Conservation (phyloP, 495 filamentous ascomycete genomes). For the Penicillium pancosmium region DNA sequence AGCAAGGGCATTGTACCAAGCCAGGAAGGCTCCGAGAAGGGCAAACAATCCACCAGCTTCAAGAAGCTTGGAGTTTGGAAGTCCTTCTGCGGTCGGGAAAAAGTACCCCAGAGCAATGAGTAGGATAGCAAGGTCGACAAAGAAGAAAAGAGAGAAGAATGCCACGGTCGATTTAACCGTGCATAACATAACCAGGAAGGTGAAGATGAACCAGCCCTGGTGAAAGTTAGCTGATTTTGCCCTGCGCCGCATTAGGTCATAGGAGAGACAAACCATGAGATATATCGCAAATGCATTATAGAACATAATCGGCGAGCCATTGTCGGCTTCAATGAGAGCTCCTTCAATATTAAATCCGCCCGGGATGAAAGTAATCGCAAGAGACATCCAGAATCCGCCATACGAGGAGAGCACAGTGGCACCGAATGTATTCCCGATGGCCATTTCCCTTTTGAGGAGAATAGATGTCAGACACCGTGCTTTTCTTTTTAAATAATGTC, state of each 20-base stretch:
- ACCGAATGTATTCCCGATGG: slow-evolving; percentile 90
- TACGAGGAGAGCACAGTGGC: slow-evolving; percentile 93
- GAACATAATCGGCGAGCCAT: slow-evolving; percentile 46
- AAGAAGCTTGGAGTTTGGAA: slow-evolving; percentile 51
- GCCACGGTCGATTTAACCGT: slow-evolving; percentile 87
- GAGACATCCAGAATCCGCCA: slow-evolving; percentile 92
- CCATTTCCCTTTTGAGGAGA: slow-evolving; percentile 77
- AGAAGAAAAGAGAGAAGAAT: slow-evolving; percentile 89
- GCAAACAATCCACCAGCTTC: slow-evolving; percentile 82
- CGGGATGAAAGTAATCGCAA: slow-evolving; percentile 79
- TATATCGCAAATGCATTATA: slow-evolving; percentile 74
- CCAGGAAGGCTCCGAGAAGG: slow-evolving; percentile 77
- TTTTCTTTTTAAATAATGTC: too few relatives aligned
- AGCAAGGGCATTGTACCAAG: slow-evolving; percentile 90
- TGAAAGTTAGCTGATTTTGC: not conserved
- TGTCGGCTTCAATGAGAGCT: slow-evolving; percentile 45
- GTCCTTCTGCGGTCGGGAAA: slow-evolving; percentile 37
- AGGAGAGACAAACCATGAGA: slow-evolving; percentile 58
- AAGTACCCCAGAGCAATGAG: slow-evolving; percentile 73
- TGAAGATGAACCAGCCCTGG: slow-evolving; percentile 90
- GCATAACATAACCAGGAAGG: slow-evolving; percentile 74
- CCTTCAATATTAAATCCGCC: slow-evolving; percentile 62
- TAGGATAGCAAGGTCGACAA: slow-evolving; percentile 82
- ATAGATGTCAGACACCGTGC: not conserved
- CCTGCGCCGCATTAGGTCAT: not conserved